Percentiles rank a stretch among this genome's conserved stretches.
Evolutionary conservation across 192 early-diverging fungal genomes (phyloP).

Genomic region (Chytriomyces confervae): DNA sequence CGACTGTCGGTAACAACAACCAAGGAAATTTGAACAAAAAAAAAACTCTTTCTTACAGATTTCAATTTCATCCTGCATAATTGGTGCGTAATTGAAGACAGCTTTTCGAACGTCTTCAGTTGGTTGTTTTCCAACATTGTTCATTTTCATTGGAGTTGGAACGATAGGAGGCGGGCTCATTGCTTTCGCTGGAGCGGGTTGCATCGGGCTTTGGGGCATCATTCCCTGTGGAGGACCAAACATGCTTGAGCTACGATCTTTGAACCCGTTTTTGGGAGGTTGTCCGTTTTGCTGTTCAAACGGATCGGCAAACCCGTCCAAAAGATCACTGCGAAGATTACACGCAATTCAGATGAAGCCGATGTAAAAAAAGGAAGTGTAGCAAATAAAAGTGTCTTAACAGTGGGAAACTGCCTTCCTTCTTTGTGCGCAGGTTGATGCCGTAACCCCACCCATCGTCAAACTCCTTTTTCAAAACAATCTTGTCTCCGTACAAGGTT

Average conservation of each 20-base stretch:
- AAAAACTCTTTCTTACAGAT: conserved; percentile 7
- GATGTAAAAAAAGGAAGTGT: neutral
- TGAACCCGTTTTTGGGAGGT: neutral
- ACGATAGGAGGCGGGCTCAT: neutral
- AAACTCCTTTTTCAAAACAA: conserved; percentile 12
- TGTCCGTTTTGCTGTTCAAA: neutral
- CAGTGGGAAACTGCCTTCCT: conserved; percentile 2
- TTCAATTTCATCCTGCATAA: conserved; percentile 19
- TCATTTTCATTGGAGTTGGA: neutral
- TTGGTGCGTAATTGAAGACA: neutral
- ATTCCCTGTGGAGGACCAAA: conserved; percentile 5
- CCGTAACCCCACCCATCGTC: conserved; percentile 16
- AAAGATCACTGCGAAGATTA: conserved; percentile 6
- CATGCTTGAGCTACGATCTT: conserved; percentile 10
- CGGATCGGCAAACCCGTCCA: conserved; percentile 24
- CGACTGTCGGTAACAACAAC: too few relatives aligned
- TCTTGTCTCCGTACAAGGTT: neutral
- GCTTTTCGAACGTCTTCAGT: conserved; percentile 10
- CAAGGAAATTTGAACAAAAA: neutral
- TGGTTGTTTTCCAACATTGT: neutral
- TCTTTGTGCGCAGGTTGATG: neutral
- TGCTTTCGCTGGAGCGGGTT: neutral
- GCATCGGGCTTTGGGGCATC: neutral
- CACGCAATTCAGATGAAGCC: neutral
- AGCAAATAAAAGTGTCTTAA: too few relatives aligned